These are phyloP conservation scores for Ormosia emarginata DNA, from an alignment of 306 rosid species.

Conservation along the genomic window DNA sequence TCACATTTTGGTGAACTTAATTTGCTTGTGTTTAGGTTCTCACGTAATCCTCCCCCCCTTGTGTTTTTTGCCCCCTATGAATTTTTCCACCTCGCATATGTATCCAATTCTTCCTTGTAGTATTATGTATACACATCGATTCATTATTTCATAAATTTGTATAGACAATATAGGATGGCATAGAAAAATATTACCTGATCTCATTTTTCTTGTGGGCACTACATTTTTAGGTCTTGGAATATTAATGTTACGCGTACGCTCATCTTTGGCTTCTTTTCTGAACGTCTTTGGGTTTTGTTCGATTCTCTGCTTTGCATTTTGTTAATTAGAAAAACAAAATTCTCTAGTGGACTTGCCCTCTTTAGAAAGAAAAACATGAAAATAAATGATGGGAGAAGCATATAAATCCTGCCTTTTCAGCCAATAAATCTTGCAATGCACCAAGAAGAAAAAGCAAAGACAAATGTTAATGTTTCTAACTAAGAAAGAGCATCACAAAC, in stretches of 20 bases:
- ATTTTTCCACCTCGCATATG: not conserved
- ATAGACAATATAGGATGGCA: slow-evolving; percentile 20
- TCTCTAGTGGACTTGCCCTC: too few relatives aligned
- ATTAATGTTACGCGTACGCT: too few relatives aligned
- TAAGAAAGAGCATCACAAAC: too few relatives aligned
- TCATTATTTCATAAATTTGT: slow-evolving; percentile 35
- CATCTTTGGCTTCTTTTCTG: not conserved
- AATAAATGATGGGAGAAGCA: too few relatives aligned
- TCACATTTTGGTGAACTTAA: slow-evolving; percentile 18
- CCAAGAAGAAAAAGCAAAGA: too few relatives aligned
- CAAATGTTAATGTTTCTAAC: too few relatives aligned
- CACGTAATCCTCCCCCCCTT: not conserved
- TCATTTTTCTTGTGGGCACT: not conserved
- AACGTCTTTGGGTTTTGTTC: not conserved
- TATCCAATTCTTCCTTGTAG: slow-evolving; percentile 15
- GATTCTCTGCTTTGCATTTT: not conserved
- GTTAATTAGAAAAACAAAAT: not conserved
- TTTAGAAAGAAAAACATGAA: too few relatives aligned
- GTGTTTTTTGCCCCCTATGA: too few relatives aligned
- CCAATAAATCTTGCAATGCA: too few relatives aligned
- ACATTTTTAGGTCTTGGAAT: not conserved
- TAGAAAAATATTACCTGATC: not conserved
- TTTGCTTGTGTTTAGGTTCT: slow-evolving; percentile 1
- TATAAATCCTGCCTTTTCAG: too few relatives aligned
- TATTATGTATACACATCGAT: slow-evolving; percentile 26